Conservation (phyloP, 768 basidiomycete species). For the Gloeophyllum trabeum region DNA sequence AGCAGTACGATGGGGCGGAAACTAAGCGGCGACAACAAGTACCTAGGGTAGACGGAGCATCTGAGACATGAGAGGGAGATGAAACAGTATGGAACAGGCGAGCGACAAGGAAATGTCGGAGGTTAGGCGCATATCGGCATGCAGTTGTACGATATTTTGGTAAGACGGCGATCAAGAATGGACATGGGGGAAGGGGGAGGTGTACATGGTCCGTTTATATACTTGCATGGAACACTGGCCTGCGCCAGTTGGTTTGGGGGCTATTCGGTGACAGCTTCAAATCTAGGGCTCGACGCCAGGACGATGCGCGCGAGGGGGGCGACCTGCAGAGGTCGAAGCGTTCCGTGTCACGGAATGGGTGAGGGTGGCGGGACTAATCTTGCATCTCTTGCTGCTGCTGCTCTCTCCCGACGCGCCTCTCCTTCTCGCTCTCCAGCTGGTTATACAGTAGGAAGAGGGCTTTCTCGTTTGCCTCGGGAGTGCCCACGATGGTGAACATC, state of each 20-base stretch:
- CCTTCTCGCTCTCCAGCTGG: slow-evolving; percentile 94
- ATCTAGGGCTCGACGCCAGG: too few relatives aligned
- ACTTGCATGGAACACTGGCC: too few relatives aligned
- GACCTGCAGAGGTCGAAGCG: too few relatives aligned
- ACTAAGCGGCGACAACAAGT: neutral
- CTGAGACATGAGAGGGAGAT: neutral
- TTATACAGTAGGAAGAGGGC: slow-evolving; percentile 96
- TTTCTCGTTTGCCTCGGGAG: slow-evolving; percentile 94
- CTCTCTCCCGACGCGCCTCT: slow-evolving; percentile 81
- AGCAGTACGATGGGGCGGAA: neutral
- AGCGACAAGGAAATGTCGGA: neutral
- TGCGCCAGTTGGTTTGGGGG: too few relatives aligned
- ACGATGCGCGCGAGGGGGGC: too few relatives aligned
- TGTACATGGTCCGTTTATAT: too few relatives aligned
- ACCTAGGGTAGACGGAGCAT: neutral
- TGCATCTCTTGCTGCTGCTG: slow-evolving; percentile 74
- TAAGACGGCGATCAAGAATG: too few relatives aligned
- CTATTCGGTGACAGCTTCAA: too few relatives aligned
- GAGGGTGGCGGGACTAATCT: too few relatives aligned
- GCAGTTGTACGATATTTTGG: too few relatives aligned
- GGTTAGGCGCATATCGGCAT: too few relatives aligned
- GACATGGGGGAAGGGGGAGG: neutral
- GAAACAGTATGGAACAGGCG: neutral
- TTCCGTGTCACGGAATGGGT: too few relatives aligned
- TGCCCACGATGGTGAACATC: slow-evolving; percentile 98